These are phyloP conservation scores for Salix caprea DNA, from an alignment of 345 rosid species.

Conservation along the genomic window DNA sequence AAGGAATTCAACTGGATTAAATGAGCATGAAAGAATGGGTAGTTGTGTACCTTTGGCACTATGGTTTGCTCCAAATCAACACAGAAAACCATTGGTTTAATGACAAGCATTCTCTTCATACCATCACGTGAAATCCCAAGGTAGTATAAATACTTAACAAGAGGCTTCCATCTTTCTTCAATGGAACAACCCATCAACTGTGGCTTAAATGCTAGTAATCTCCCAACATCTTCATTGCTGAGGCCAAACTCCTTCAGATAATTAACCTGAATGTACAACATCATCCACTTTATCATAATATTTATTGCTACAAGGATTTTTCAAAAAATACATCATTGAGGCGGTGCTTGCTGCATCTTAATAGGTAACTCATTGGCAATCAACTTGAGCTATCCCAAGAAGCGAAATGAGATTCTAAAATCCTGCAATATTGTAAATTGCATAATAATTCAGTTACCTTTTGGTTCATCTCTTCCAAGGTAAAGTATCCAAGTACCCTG, in stretches of 20 bases:
- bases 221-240: conserved; percentile 62
- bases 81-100: conserved; percentile 87
- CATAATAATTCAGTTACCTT: conserved; percentile 44
- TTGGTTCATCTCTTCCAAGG: conserved; percentile 72
- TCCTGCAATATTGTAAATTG: background rate
- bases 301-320: background rate
- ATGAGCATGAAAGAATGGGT: background rate
- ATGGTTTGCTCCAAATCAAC: conserved; percentile 59
- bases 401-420: background rate
- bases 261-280: conserved; percentile 46
- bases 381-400: background rate
- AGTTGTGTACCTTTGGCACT: conserved; percentile 56
- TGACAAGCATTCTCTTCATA: conserved; percentile 75
- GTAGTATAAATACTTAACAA: conserved; percentile 74
- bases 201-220: conserved; percentile 77
- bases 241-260: conserved; percentile 90
- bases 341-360: background rate
- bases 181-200: conserved; percentile 77
- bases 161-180: conserved; percentile 86
- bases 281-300: background rate
- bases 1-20: background rate
- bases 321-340: background rate
- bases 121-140: conserved; percentile 83
- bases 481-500: conserved; percentile 57
- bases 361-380: background rate